phyloP scores from a whole-genome alignment of 768 basidiomycete species.

The Sarcomyxa edulis region DNA sequence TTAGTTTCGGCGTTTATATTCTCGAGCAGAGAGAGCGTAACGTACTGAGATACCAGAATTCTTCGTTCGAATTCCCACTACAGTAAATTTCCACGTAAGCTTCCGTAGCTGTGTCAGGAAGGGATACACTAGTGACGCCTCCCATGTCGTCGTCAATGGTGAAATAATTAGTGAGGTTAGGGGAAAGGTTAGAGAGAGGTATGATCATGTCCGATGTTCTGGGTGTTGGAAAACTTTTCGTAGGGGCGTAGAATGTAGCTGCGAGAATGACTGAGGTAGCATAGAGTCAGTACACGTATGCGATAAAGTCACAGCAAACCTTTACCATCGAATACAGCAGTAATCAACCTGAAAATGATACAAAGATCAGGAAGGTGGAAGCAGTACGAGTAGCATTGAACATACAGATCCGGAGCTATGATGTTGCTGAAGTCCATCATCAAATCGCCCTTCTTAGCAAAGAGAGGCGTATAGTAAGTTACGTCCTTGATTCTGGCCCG shows the following conservation, averaged over 20 bases:
- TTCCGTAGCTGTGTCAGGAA: conserved; percentile 48
- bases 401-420: conserved; percentile 32
- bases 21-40: not conserved
- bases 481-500: conserved; percentile 52
- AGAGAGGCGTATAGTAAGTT: conserved; percentile 53
- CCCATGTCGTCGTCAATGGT: conserved; percentile 19
- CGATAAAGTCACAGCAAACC: not conserved
- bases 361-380: not conserved
- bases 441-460: conserved; percentile 46
- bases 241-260: conserved; percentile 56
- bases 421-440: conserved; percentile 60
- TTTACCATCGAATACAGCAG: conserved; percentile 22
- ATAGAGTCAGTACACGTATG: not conserved
- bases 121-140: conserved; percentile 35
- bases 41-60: conserved; percentile 53
- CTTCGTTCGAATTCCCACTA: conserved; percentile 56
- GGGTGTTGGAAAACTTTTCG: conserved; percentile 36
- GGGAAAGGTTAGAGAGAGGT: conserved; percentile 49
- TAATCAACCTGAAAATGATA: conserved; percentile 16
- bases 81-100: conserved; percentile 57
- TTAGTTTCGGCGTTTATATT: no score
- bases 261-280: conserved; percentile 36
- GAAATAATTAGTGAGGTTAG: conserved; percentile 38
- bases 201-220: conserved; percentile 47
- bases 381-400: conserved; percentile 15